Evolutionary conservation across 169 alveolate genomes (phyloP).

Genomic region (Plasmodium vinckei): DNA sequence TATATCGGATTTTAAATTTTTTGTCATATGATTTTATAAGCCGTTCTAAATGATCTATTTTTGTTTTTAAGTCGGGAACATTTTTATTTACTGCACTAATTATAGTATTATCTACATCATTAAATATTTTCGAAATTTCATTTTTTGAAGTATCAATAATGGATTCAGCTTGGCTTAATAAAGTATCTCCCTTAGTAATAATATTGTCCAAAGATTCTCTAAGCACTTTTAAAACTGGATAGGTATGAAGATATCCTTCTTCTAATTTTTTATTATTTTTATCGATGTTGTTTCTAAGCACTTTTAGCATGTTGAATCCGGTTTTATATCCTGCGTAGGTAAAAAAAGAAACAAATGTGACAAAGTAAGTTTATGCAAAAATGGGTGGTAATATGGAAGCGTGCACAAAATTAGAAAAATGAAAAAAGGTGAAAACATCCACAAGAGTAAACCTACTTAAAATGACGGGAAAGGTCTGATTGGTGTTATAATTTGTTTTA

Average conservation of each 20-base stretch:
- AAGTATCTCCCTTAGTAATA: conserved; percentile 2
- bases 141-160: neutral
- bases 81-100: neutral
- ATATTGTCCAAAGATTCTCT: neutral
- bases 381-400: no score
- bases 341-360: neutral
- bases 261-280: conserved; percentile 9
- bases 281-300: neutral
- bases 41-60: neutral
- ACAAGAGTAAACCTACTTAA: conserved; percentile 2
- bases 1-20: conserved; percentile 20
- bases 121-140: neutral
- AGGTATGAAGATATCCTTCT: conserved; percentile 17
- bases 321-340: neutral
- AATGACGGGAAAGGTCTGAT: conserved; percentile 5
- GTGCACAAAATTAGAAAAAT: neutral
- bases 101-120: conserved; percentile 7
- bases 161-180: neutral
- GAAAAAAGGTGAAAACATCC: neutral
- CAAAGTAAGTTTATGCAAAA: neutral
- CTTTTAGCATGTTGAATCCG: conserved; percentile 10
- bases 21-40: neutral
- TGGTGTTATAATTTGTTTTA: neutral
- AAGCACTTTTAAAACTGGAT: conserved; percentile 18
- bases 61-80: neutral